Percentiles rank a stretch among this genome's conserved stretches.
These are phyloP conservation scores for Penicillium nordicum DNA, from an alignment of 2,329 filamentous ascomycete genomes.

Conservation along the genomic window DNA sequence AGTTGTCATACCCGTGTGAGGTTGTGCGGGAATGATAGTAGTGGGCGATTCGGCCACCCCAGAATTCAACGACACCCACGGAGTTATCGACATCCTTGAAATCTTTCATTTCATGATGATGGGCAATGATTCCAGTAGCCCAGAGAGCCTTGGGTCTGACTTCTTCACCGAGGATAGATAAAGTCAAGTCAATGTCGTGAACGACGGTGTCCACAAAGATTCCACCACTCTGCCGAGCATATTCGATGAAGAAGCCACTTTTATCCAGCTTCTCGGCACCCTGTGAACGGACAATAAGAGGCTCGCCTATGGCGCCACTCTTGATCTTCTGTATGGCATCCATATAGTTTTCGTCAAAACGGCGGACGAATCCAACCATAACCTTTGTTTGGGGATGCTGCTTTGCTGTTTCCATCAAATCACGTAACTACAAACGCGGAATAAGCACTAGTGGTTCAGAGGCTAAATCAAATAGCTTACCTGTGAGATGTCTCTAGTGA, in stretches of 20 bases:
- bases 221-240: slow-evolving; percentile 60
- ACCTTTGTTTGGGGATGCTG: slow-evolving; percentile 51
- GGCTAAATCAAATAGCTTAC: background rate
- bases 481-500: background rate
- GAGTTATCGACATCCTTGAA: slow-evolving; percentile 59
- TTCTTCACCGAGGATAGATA: slow-evolving; percentile 59
- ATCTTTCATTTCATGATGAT: slow-evolving; percentile 53
- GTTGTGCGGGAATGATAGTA: slow-evolving; percentile 63
- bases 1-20: slow-evolving; percentile 62
- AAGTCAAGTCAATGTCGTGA: slow-evolving; percentile 62
- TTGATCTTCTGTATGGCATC: slow-evolving; percentile 53
- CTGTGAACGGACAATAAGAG: slow-evolving; percentile 58
- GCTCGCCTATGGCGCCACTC: slow-evolving; percentile 54
- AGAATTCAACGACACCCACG: slow-evolving; percentile 61
- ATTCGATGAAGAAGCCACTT: slow-evolving; percentile 63
- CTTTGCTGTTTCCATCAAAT: background rate
- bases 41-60: slow-evolving; percentile 57
- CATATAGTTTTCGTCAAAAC: slow-evolving; percentile 63
- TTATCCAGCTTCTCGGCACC: slow-evolving; percentile 63
- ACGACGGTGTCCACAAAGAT: slow-evolving; percentile 67
- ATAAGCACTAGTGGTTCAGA: too few relatives aligned
- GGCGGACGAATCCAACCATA: slow-evolving; percentile 61
- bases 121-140: slow-evolving; percentile 54
- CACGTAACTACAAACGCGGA: background rate
- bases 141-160: slow-evolving; percentile 51